Conservation (phyloP, 1,139 yeast species). For the Pichia sp. region DNA sequence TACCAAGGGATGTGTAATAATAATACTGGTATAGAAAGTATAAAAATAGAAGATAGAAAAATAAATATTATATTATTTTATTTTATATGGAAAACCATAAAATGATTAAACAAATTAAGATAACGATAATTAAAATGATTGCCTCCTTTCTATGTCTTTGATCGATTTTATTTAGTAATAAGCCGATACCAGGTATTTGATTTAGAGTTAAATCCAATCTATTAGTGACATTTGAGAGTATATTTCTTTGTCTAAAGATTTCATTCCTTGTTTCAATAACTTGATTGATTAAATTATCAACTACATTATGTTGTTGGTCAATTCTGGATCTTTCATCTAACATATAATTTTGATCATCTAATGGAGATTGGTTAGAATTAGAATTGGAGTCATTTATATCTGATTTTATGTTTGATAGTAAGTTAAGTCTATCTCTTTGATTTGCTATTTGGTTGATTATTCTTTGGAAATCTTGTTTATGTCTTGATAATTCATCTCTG, state of each 20-base stretch:
- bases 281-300: conserved; percentile 72
- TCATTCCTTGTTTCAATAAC: conserved; percentile 90
- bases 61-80: too few species aligned
- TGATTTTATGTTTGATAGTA: conserved; percentile 66
- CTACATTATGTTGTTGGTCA: conserved; percentile 64
- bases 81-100: conserved; percentile 33
- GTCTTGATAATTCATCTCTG: conserved; percentile 68
- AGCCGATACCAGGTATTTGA: conserved; percentile 76
- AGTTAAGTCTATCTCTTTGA: conserved; percentile 68
- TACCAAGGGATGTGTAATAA: background rate
- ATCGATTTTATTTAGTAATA: conserved; percentile 71
- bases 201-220: conserved; percentile 56
- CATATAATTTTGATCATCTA: conserved; percentile 47
- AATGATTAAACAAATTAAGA: conserved; percentile 65
- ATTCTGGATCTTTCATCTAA: conserved; percentile 71
- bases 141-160: conserved; percentile 87
- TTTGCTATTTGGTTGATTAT: conserved; percentile 32
- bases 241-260: conserved; percentile 61
- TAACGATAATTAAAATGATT: conserved; percentile 69
- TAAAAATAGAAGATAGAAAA: too few species aligned
- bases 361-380: conserved; percentile 25
- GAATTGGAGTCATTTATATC: conserved; percentile 37
- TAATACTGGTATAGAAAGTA: too few species aligned
- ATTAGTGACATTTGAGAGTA: conserved; percentile 58
- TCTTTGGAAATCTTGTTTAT: conserved; percentile 54